Conservation (phyloP, 805 yeast species). For the Lipomyces yamadae region DNA sequence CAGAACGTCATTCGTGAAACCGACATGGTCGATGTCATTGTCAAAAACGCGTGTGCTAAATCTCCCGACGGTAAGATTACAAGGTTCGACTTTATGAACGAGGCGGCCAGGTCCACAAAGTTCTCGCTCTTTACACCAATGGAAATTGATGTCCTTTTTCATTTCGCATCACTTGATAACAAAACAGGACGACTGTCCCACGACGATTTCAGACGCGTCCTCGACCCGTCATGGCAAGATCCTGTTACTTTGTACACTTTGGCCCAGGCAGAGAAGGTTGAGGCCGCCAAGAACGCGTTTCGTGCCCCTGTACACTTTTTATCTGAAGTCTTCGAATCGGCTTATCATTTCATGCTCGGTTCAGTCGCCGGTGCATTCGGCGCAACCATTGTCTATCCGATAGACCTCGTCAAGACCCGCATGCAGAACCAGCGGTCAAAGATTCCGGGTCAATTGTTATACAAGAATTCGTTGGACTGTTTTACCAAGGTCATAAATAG, state of each 20-base stretch:
- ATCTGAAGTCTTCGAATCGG: conserved; percentile 76
- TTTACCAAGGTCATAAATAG: conserved; percentile 71
- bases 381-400: conserved; percentile 97
- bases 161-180: conserved; percentile 46
- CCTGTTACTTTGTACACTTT: conserved; percentile 38
- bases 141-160: conserved; percentile 52
- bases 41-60: conserved; percentile 44
- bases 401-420: conserved; percentile 92
- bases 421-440: conserved; percentile 91
- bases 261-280: conserved; percentile 44
- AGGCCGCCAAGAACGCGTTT: conserved; percentile 50
- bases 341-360: conserved; percentile 86
- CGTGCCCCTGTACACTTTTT: conserved; percentile 49
- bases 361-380: conserved; percentile 98
- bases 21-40: conserved; percentile 50
- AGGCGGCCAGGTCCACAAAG: conserved; percentile 49
- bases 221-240: conserved; percentile 53
- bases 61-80: conserved; percentile 48
- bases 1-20: conserved; percentile 50
- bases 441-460: conserved; percentile 53
- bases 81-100: conserved; percentile 47
- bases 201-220: conserved; percentile 49
- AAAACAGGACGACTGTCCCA: conserved; percentile 43
- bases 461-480: conserved; percentile 85
- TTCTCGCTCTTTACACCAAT: conserved; percentile 52